phyloP scores from a whole-genome alignment of 2,329 filamentous ascomycete species.

The Aspergillus felis region DNA sequence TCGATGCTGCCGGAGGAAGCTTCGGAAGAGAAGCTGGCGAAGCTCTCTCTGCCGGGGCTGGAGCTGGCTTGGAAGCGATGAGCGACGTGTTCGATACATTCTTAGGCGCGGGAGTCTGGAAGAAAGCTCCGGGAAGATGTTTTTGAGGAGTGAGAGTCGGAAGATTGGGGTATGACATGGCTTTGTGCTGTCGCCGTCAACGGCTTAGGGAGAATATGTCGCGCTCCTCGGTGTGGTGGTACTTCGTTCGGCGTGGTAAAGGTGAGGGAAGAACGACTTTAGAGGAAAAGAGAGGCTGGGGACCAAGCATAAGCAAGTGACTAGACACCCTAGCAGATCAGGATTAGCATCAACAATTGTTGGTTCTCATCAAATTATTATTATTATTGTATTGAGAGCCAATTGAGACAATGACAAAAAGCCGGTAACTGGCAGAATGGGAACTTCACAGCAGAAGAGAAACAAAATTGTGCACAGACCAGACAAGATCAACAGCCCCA shows the following conservation, averaged over 20 bases:
- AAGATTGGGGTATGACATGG: constrained; percentile 42
- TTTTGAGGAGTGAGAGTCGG: constrained; percentile 35
- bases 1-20: constrained; percentile 34
- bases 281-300: constrained; percentile 4
- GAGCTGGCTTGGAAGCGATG: constrained; percentile 27
- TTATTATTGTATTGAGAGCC: constrained; percentile 4
- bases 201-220: constrained; percentile 8
- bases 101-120: constrained; percentile 38
- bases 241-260: neutral
- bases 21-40: constrained; percentile 32
- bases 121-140: constrained; percentile 40
- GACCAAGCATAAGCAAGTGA: constrained; percentile 2
- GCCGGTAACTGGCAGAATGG: constrained; percentile 10
- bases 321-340: constrained; percentile 19
- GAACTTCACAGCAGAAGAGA: constrained; percentile 12
- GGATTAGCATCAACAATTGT: constrained; percentile 16
- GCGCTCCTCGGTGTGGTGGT: constrained; percentile 22
- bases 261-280: neutral
- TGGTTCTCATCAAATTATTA: constrained; percentile 7
- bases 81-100: constrained; percentile 35
- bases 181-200: constrained; percentile 15
- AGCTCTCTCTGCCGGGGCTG: constrained; percentile 24
- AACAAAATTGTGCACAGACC: constrained; percentile 39
- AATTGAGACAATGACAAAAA: constrained; percentile 8
- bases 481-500: constrained; percentile 7